Evolutionary conservation across 163 green algal species (phyloP).

Genomic region (Trebouxiophyceae sp.): DNA sequence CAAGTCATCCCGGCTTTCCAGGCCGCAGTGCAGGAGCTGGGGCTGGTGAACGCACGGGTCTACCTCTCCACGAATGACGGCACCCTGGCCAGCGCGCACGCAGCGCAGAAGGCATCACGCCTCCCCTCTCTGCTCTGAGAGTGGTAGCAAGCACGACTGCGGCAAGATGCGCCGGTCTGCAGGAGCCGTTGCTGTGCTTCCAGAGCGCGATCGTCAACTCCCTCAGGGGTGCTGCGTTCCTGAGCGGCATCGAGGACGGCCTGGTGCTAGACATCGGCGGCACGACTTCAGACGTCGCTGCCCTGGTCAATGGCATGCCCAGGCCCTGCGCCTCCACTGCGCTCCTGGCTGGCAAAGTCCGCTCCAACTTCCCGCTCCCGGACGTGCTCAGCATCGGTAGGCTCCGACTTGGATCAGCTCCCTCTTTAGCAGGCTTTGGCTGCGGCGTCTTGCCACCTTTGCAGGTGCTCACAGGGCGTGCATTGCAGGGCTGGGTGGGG

Average conservation of each 20-base stretch:
- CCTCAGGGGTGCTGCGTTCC: constrained; percentile 21
- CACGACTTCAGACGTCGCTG: constrained; percentile 34
- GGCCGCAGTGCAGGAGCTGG: constrained; percentile 13
- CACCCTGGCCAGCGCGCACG: constrained; percentile 23
- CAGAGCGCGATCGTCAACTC: constrained; percentile 36
- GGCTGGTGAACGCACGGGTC: constrained; percentile 16
- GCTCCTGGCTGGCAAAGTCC: constrained; percentile 12
- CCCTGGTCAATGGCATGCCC: constrained; percentile 22
- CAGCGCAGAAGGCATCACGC: constrained; percentile 16
- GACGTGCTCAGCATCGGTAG: constrained; percentile 29
- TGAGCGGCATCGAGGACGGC: constrained; percentile 19
- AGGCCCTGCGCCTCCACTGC: constrained; percentile 6
- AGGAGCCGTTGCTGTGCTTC: constrained; percentile 24
- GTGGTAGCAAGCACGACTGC: too few species aligned
- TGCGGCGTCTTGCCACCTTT: too few species aligned
- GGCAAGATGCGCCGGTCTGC: too few species aligned
- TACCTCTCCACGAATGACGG: constrained; percentile 36
- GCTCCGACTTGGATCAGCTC: too few species aligned
- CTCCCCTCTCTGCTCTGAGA: too few species aligned
- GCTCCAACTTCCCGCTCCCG: constrained; percentile 32
- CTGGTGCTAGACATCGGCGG: constrained; percentile 40
- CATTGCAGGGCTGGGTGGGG: too few species aligned
- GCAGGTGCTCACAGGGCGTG: too few species aligned
- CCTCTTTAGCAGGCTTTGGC: too few species aligned
- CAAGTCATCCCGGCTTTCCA: constrained; percentile 15